Evolutionary conservation across 148 eudicot species (phyloP).

Genomic region (Pouteria glomerata): DNA sequence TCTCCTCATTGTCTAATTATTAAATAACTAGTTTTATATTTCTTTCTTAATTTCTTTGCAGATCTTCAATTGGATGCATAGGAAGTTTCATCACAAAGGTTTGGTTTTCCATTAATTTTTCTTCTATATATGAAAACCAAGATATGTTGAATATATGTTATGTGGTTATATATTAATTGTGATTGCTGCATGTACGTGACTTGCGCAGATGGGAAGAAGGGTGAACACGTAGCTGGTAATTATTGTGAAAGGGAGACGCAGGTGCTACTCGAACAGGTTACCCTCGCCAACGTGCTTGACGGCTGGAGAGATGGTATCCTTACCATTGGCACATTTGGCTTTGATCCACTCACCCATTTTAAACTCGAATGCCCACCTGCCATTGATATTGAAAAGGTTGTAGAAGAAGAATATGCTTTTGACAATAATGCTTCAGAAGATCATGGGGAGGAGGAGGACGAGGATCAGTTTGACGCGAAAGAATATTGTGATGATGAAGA

Average conservation of each 20-base stretch:
- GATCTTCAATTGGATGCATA: too few species aligned
- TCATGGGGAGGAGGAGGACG: conserved; percentile 3
- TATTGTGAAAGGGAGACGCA: conserved; percentile 9
- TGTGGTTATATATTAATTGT: too few species aligned
- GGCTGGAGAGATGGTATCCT: conserved; percentile 53
- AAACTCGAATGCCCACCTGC: background rate
- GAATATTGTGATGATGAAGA: conserved; percentile 5
- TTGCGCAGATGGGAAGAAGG: conserved; percentile 12
- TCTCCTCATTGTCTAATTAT: too few species aligned
- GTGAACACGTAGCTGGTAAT: background rate
- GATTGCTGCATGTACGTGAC: too few species aligned
- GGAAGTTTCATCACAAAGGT: too few species aligned
- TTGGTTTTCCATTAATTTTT: too few species aligned
- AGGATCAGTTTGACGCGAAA: background rate
- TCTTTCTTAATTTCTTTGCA: too few species aligned
- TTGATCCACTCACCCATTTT: conserved; percentile 29
- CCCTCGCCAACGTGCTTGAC: conserved; percentile 21
- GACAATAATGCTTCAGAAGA: conserved; percentile 4
- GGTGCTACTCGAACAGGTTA: conserved; percentile 18
- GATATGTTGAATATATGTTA: too few species aligned
- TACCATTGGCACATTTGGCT: conserved; percentile 58
- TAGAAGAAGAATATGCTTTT: background rate
- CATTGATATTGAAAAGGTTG: background rate
- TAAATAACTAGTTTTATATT: too few species aligned
- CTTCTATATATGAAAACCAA: too few species aligned